phyloP scores from a whole-genome alignment of 1,139 yeast species.

The Debaryomyces robertsiae region DNA sequence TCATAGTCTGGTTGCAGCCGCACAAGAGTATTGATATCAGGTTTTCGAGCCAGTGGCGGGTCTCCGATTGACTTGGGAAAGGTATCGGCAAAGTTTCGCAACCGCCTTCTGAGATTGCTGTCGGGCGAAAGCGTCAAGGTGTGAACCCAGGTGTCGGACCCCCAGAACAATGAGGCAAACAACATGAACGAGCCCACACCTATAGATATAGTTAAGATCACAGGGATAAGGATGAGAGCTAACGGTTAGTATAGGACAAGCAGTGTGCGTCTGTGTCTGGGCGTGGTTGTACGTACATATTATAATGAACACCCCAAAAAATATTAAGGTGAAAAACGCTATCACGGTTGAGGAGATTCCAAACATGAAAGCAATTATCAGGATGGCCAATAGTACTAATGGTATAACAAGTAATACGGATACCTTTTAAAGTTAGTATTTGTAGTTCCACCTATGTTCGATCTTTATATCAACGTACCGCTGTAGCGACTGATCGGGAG shows the following conservation, averaged over 20 bases:
- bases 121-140: neutral
- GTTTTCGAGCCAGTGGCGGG: neutral
- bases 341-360: conserved; percentile 24
- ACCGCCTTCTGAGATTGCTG: conserved; percentile 4
- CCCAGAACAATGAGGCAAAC: conserved; percentile 7
- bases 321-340: conserved; percentile 14
- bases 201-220: conserved; percentile 11
- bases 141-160: conserved; percentile 2
- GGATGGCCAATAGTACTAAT: conserved; percentile 4
- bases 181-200: conserved; percentile 8
- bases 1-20: conserved; percentile 3
- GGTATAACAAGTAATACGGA: conserved; percentile 7
- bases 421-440: conserved; percentile 4
- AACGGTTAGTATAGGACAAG: conserved; percentile 12
- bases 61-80: conserved; percentile 8
- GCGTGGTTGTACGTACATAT: conserved; percentile 20
- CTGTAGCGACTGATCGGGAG: conserved; percentile 1
- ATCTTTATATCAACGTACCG: conserved; percentile 3
- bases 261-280: no score
- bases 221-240: conserved; percentile 17
- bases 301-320: conserved; percentile 16
- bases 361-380: conserved; percentile 17
- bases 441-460: neutral
- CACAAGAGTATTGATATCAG: neutral
- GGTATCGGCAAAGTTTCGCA: conserved; percentile 9